phyloP scores from a whole-genome alignment of 164 flowering plant species.

The Aristolochia californica region DNA sequence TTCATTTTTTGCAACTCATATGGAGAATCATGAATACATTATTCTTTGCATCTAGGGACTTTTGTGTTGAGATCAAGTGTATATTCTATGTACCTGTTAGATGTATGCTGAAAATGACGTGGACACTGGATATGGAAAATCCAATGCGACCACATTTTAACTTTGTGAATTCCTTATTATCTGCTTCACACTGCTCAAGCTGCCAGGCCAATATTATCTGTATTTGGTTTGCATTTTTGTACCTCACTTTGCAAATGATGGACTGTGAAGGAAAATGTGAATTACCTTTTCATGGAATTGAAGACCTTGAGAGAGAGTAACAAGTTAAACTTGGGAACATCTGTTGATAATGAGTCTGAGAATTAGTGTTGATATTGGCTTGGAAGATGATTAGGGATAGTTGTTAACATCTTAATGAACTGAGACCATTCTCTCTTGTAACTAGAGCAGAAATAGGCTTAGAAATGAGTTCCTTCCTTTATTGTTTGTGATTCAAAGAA shows the following conservation, averaged over 20 bases:
- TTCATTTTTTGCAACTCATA: too few species aligned
- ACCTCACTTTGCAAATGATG: constrained; percentile 91
- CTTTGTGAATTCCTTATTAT: too few species aligned
- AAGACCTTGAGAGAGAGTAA: constrained; percentile 25
- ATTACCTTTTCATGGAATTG: constrained; percentile 43
- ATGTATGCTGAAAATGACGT: too few species aligned
- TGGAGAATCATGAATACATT: too few species aligned
- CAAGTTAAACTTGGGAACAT: constrained; percentile 3
- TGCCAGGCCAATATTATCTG: constrained; percentile 86
- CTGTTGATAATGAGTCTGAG: constrained; percentile 9
- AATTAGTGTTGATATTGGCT: constrained; percentile 4
- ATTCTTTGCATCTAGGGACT: too few species aligned
- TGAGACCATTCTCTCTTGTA: neutral
- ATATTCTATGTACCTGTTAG: too few species aligned
- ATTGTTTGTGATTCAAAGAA: too few species aligned
- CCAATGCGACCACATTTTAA: too few species aligned
- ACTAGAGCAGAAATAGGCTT: neutral
- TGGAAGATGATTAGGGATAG: constrained; percentile 5
- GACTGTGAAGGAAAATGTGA: constrained; percentile 53
- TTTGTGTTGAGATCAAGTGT: too few species aligned
- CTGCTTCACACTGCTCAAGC: constrained; percentile 47
- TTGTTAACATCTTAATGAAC: neutral
- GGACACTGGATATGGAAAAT: too few species aligned
- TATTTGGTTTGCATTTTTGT: constrained; percentile 77
- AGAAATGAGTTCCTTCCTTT: too few species aligned